Conservation (phyloP, 2,329 filamentous ascomycete genomes). For the Hypomyces perniciosus region DNA sequence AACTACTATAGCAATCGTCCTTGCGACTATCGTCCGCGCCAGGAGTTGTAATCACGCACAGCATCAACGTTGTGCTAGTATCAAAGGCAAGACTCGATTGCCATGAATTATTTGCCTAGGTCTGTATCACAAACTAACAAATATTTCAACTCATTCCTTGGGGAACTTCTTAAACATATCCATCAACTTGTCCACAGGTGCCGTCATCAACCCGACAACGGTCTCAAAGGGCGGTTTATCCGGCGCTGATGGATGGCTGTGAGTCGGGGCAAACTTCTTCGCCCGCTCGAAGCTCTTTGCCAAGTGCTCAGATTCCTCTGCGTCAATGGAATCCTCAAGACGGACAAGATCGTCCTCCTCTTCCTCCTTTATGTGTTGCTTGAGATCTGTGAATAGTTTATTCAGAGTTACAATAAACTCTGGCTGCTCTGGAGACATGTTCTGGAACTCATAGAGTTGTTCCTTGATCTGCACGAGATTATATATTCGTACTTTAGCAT, state of each 20-base stretch:
- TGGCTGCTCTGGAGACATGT: neutral
- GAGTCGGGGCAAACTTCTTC: slow-evolving; percentile 43
- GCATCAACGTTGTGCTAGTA: too few species aligned
- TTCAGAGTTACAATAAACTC: slow-evolving; percentile 1
- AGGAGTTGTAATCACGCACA: too few species aligned
- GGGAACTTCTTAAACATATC: slow-evolving; percentile 49
- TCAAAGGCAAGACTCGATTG: too few species aligned
- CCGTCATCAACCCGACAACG: slow-evolving; percentile 41
- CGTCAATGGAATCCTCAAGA: slow-evolving; percentile 31
- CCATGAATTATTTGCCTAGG: too few species aligned
- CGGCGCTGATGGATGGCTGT: slow-evolving; percentile 38
- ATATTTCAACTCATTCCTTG: neutral
- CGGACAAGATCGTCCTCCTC: slow-evolving; percentile 1
- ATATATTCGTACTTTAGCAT: neutral
- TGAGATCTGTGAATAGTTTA: neutral
- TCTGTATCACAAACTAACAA: too few species aligned
- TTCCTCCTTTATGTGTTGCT: slow-evolving; percentile 4
- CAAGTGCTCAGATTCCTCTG: slow-evolving; percentile 26
- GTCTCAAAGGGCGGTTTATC: slow-evolving; percentile 49
- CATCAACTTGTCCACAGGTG: slow-evolving; percentile 47
- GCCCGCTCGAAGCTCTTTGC: slow-evolving; percentile 40
- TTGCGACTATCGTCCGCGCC: too few species aligned
- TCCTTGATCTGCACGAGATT: slow-evolving; percentile 1
- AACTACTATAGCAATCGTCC: too few species aligned
- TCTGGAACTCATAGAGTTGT: slow-evolving; percentile 2